Evolutionary conservation across 768 basidiomycete species (phyloP), one percentile per base, ranked within the genome.

Genomic region (Leccinellum luteum): DNA sequence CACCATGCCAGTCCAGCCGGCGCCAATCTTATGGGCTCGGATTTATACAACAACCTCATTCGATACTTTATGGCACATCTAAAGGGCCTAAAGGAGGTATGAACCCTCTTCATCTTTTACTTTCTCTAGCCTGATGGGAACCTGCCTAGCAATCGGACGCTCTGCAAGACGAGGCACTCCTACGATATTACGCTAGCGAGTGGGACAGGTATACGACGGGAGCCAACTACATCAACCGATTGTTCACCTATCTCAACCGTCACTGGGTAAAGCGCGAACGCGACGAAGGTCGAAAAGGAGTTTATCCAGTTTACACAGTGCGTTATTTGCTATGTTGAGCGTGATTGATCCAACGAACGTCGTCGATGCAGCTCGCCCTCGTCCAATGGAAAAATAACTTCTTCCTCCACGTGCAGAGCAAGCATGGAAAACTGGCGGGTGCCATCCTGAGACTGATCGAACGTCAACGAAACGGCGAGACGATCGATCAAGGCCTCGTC

Each of bases 181-280:
- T 99, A 55, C 85, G 87, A 61, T 98, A 91, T 70, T 99, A 98
- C 69, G 93, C 92, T 2, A 71, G 75, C 58, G 94, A 98, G 73
- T 98, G 97, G 97, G 89, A 92, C 66, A 82, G 94, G 45, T 98
- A 98, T 76, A 99, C 97, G 0, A 96, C 88, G 3, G 96, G 96
- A 48, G 95, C 96, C 1, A 94, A 92, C 69, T 98, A 97, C 71
- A 93, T 98, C 75, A 96, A 98, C 72, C 89, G 96, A 55, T 76
- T 99, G 34, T 98, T 98, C 78, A 95, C 93, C 3, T 98, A 98
- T 76, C 82, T 99, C 56, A 98, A 99, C 75, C 92, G 96, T 21
- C 94, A 98, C 75, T 99, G 97, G 97, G 96, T 99, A 45, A 96
- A 95, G 77, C 83, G 96, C 52, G 97, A 99, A 72, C 85, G 95